A percentile compares a stretch with the other conserved stretches of the same genome.
These are phyloP conservation scores for Takashimella tepidaria DNA, from an alignment of 1,284 basidiomycete genomes.

Conservation along the genomic window DNA sequence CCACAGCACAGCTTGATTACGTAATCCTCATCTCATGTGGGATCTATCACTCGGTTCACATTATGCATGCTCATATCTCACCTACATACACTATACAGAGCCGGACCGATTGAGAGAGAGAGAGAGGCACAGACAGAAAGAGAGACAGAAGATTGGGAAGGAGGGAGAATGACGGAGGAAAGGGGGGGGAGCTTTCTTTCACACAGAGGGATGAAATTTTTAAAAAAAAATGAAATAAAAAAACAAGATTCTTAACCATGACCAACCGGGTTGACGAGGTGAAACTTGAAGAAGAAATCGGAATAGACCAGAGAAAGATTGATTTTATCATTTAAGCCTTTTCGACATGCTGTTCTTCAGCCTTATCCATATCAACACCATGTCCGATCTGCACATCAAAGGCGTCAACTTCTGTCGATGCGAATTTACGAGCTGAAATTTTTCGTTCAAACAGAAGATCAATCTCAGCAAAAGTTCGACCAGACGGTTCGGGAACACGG, in stretches of 20 bases:
- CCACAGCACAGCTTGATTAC: no score
- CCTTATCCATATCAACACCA: neutral
- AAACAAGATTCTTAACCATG: no score
- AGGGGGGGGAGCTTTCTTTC: no score
- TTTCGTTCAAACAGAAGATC: slow-evolving; percentile 23
- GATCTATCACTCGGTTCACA: no score
- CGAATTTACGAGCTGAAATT: slow-evolving; percentile 29
- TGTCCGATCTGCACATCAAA: slow-evolving; percentile 2
- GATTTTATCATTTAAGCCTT: neutral
- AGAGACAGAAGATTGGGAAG: neutral
- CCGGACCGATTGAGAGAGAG: neutral
- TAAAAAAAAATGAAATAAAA: no score
- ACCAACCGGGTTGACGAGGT: no score
- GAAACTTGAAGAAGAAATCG: no score
- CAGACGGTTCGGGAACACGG: slow-evolving; percentile 42
- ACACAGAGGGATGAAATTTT: no score
- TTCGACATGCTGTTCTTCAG: neutral
- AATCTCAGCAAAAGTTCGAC: neutral
- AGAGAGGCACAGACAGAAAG: neutral
- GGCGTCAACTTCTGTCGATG: slow-evolving; percentile 17
- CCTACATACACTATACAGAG: neutral
- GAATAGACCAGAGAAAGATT: no score
- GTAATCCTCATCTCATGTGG: no score
- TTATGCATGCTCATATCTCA: no score
- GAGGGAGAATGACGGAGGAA: no score